phyloP scores from a whole-genome alignment of 2,329 filamentous ascomycete species.

The Coleophoma cylindrospora region DNA sequence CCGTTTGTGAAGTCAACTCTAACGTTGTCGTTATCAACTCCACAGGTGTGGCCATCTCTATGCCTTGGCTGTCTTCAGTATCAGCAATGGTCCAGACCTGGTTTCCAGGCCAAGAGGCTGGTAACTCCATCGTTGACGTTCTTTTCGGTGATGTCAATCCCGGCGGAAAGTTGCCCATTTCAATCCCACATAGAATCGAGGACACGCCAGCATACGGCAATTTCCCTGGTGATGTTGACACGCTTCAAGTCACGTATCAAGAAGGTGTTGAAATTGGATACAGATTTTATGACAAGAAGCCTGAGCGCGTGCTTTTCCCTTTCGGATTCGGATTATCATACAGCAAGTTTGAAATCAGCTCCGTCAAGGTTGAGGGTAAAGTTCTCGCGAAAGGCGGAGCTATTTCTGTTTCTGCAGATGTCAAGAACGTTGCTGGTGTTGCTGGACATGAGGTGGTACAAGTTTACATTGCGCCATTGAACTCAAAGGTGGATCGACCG shows the following conservation, averaged over 20 bases:
- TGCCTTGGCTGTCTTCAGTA: neutral
- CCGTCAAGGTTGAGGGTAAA: neutral
- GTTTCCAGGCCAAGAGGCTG: neutral
- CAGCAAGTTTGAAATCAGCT: conserved; percentile 41
- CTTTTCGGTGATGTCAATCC: conserved; percentile 71
- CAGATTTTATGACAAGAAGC: conserved; percentile 59
- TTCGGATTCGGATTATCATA: conserved; percentile 65
- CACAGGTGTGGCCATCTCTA: neutral
- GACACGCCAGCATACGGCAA: conserved; percentile 64
- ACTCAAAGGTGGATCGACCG: conserved; percentile 32
- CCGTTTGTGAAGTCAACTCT: neutral
- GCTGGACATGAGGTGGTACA: conserved; percentile 5
- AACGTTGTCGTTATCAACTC: neutral
- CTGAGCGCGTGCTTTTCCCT: conserved; percentile 54
- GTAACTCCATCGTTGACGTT: conserved; percentile 55
- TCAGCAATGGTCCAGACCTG: conserved; percentile 30
- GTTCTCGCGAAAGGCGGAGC: neutral
- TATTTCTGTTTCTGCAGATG: neutral
- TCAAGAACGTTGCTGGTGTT: neutral
- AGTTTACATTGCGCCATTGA: conserved; percentile 15
- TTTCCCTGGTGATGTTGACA: conserved; percentile 39
- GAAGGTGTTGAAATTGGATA: conserved; percentile 68
- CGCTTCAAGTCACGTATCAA: conserved; percentile 58
- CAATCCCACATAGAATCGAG: too few species aligned
- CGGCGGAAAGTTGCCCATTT: conserved; percentile 63